A percentile compares a stretch with the other conserved stretches of the same genome.
phyloP scores from a whole-genome alignment of 176 grass and related monocot genomes.

The Oryza rufipogon region DNA sequence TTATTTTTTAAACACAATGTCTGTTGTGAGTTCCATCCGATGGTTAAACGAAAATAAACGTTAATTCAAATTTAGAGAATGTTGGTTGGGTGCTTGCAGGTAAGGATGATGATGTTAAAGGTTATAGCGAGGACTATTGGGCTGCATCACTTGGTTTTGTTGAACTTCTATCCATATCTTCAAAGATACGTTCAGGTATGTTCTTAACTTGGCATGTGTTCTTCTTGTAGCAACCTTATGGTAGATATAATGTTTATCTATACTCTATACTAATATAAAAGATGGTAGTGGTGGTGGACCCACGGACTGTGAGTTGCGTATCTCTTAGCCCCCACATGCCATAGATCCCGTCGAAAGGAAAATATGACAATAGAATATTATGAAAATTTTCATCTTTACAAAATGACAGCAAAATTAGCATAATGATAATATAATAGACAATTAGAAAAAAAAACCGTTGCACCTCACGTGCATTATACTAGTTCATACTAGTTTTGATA shows the following conservation, averaged over 20 bases:
- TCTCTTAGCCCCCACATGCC: too few species aligned
- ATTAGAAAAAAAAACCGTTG: too few species aligned
- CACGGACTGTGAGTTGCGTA: too few species aligned
- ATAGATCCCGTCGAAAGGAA: too few species aligned
- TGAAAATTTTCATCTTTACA: too few species aligned
- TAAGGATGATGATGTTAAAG: conserved; percentile 96
- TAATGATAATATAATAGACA: too few species aligned
- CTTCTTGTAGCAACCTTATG: not conserved
- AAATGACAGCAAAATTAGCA: too few species aligned
- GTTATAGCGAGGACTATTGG: conserved; percentile 87
- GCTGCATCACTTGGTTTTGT: conserved; percentile 80
- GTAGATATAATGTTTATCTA: conserved; percentile 1
- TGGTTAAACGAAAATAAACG: not conserved
- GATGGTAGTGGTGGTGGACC: too few species aligned
- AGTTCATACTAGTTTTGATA: not conserved
- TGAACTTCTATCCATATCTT: conserved; percentile 90
- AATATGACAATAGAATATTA: too few species aligned
- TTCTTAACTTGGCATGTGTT: conserved; percentile 14
- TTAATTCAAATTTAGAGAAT: conserved; percentile 28
- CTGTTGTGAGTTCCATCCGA: conserved; percentile 10
- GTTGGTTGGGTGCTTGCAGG: conserved; percentile 50
- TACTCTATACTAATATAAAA: too few species aligned
- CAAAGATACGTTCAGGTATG: conserved; percentile 93
- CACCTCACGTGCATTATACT: too few species aligned
- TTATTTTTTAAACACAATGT: not conserved